A percentile compares a stretch with the other conserved stretches of the same genome.
phyloP scores from a whole-genome alignment of 148 eudicot genomes.

The Amaranthus palmeri region DNA sequence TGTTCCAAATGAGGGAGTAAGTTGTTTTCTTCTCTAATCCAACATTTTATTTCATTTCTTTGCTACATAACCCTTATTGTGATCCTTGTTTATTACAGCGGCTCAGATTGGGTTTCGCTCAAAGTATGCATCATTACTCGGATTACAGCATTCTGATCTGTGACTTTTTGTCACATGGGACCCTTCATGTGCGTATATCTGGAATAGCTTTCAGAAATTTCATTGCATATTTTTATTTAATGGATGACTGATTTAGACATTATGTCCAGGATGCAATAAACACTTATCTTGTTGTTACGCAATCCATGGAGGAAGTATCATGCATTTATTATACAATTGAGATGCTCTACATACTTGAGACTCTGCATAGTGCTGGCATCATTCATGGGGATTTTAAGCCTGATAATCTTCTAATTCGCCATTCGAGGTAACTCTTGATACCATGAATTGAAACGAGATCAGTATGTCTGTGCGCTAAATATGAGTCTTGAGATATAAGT shows the following conservation, averaged over 20 bases:
- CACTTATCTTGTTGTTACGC: constrained; percentile 54
- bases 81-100: constrained; percentile 43
- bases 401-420: constrained; percentile 86
- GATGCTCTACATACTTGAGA: constrained; percentile 85
- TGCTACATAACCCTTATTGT: constrained; percentile 13
- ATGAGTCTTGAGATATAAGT: neutral
- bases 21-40: constrained; percentile 23
- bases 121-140: constrained; percentile 69
- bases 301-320: constrained; percentile 78
- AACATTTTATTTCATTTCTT: neutral
- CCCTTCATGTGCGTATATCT: constrained; percentile 70
- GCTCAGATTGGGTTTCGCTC: constrained; percentile 69
- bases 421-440: constrained; percentile 56
- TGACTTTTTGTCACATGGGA: constrained; percentile 73
- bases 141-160: constrained; percentile 89
- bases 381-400: constrained; percentile 98
- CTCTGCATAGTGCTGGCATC: constrained; percentile 63
- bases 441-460: neutral
- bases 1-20: constrained; percentile 56
- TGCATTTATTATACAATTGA: constrained; percentile 92
- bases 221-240: neutral
- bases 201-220: constrained; percentile 16
- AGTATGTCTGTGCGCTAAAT: neutral
- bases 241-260: constrained; percentile 15
- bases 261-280: constrained; percentile 86